phyloP scores from a whole-genome alignment of 1,284 basidiomycete genomes.

The Moesziomyces antarcticus region DNA sequence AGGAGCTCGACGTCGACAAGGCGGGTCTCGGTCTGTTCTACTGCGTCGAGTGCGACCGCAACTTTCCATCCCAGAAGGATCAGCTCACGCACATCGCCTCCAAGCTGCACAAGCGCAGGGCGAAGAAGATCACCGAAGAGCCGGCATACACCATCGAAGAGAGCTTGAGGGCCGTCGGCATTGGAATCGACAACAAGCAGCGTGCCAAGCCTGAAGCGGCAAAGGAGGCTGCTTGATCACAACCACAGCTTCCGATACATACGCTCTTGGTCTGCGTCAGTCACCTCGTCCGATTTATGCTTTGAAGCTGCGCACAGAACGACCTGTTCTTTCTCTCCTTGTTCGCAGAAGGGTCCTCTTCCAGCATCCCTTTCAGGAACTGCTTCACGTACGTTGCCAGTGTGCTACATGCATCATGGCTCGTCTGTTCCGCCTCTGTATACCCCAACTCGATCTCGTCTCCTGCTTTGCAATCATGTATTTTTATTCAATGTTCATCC shows the following conservation, averaged over 20 bases:
- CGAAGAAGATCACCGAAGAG: constrained; percentile 63
- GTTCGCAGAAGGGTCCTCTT: too few species aligned
- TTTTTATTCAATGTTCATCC: not conserved
- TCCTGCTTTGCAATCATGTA: not conserved
- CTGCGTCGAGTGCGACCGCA: constrained; percentile 66
- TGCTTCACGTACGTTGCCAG: too few species aligned
- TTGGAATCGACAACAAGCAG: constrained; percentile 64
- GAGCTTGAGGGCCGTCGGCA: constrained; percentile 58
- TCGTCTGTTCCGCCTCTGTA: not conserved
- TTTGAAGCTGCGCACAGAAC: too few species aligned
- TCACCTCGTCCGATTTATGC: too few species aligned
- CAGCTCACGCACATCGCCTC: constrained; percentile 59
- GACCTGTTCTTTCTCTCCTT: too few species aligned
- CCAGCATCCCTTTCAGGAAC: too few species aligned
- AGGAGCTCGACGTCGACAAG: constrained; percentile 63
- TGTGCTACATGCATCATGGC: too few species aligned
- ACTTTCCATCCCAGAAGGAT: constrained; percentile 62
- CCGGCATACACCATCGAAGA: constrained; percentile 65
- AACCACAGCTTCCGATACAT: too few species aligned
- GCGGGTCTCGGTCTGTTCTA: constrained; percentile 67
- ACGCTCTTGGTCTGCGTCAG: too few species aligned
- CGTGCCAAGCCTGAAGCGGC: constrained; percentile 30
- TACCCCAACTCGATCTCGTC: not conserved
- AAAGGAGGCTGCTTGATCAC: constrained; percentile 24
- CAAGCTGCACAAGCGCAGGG: constrained; percentile 65